Percentiles rank a stretch among this genome's conserved stretches.
Conservation (phyloP, 441 rosid genomes). For the Bruguiera hainesii region DNA sequence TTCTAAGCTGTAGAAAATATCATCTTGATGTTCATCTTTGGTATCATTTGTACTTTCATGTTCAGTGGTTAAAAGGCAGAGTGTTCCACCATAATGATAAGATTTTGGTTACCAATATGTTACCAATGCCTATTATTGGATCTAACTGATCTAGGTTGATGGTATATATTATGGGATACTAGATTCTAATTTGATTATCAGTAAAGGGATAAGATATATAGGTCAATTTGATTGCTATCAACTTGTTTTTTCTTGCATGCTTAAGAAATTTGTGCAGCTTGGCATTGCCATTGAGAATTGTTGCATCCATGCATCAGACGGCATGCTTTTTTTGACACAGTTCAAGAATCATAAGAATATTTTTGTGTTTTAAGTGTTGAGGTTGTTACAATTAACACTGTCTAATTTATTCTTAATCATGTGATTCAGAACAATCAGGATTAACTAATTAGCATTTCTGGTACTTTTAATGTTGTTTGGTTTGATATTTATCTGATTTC, state of each 20-base stretch:
- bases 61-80: background rate
- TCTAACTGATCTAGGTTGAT: background rate
- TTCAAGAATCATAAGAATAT: constrained; percentile 2
- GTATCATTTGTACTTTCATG: background rate
- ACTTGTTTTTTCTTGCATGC: background rate
- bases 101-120: background rate
- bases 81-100: background rate
- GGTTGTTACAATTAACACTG: background rate
- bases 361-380: background rate
- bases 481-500: background rate
- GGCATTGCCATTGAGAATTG: background rate
- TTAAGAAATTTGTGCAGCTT: background rate
- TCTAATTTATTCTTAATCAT: background rate
- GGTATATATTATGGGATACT: background rate
- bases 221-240: too few species aligned
- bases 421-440: background rate
- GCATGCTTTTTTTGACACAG: background rate
- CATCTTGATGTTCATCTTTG: background rate
- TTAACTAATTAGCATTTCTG: background rate
- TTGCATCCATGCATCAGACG: background rate
- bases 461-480: too few species aligned
- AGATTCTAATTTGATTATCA: background rate
- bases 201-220: background rate
- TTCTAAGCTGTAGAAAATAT: background rate
- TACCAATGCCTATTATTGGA: background rate